phyloP scores from a whole-genome alignment of 176 grass and related monocot genomes.

The Raddia guianensis region DNA sequence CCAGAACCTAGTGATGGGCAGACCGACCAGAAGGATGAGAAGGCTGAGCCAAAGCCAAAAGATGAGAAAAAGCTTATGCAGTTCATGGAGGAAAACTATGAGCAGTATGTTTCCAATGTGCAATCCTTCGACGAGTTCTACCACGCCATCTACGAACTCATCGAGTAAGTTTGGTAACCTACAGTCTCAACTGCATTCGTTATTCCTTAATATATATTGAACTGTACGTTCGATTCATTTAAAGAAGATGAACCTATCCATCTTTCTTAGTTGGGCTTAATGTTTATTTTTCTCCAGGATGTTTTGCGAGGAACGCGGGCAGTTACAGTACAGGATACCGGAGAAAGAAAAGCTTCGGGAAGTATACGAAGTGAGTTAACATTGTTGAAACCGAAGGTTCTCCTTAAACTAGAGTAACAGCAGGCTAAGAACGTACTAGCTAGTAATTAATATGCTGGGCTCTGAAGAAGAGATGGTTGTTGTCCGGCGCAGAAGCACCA shows the following conservation, averaged over 20 bases:
- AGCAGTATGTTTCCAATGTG: background rate
- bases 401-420: background rate
- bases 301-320: conserved; percentile 54
- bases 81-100: conserved; percentile 42
- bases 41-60: conserved; percentile 10
- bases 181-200: background rate
- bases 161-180: conserved; percentile 47
- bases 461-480: background rate
- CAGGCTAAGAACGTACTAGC: background rate
- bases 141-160: conserved; percentile 62
- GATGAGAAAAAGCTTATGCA: conserved; percentile 25
- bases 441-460: background rate
- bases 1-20: background rate
- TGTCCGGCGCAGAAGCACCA: conserved; percentile 37
- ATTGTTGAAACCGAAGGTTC: background rate
- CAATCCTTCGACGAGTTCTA: conserved; percentile 49
- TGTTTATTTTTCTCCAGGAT: conserved; percentile 40
- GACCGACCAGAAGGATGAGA: background rate
- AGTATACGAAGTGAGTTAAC: conserved; percentile 13
- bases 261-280: background rate
- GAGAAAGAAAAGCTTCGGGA: background rate
- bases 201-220: background rate
- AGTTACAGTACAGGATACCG: conserved; percentile 54
- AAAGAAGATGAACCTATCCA: background rate
- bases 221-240: background rate